Base-by-base conservation (phyloP, 495 filamentous ascomycete species). In the Lasiosphaeria ovina region DNA sequence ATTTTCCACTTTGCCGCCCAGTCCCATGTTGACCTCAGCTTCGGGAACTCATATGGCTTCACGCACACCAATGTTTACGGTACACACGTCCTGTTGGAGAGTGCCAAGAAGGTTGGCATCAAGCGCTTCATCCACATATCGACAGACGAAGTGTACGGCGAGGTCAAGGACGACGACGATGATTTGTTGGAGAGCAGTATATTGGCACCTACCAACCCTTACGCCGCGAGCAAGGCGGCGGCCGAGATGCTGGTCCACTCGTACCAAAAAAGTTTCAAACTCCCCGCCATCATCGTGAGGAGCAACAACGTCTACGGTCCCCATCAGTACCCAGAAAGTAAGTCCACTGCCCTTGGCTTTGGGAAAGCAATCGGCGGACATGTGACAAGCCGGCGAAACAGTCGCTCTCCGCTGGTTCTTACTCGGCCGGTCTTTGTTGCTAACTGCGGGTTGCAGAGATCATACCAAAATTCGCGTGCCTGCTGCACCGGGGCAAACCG, bases 221-320 rank as follows among this genome's bases (percentile, higher is more conserved):
- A 92, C 62, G 84, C 88, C 8, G 89, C 88, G 2, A 85, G 81
- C 71, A 92, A 92, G 69, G 89, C 89, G 0, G 88, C 89, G 2
- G 88, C 88, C 16, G 89, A 91, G 73, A 92, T 91, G 89, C 76
- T 88, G 57, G 86, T 91, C n/a, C 80, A 85, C 63, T 86, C 87
- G 9, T 92, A 90, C 69, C 79, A 81, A 65, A 89, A 87, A 73
- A 85, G 81, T 69, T 90, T 89, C 74, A 84, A 85, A 56, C 76
- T 91, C 10, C 87, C 88, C 3, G 81, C 82, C 31, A 86, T 91
- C 62, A 86, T 91, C 60, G 84, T 89, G 45, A 79, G 89, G 24
- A 84, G 85, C 64, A 92, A 91, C 77, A 92, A 92, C 63, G 86
- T 92, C 32, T 91, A 90, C 62, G 89, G 89, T 0, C 89, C 89